A percentile compares a stretch with the other conserved stretches of the same genome.
These are phyloP conservation scores for Mollisia scopiformis DNA, from an alignment of 2,329 filamentous ascomycete genomes.

Conservation along the genomic window DNA sequence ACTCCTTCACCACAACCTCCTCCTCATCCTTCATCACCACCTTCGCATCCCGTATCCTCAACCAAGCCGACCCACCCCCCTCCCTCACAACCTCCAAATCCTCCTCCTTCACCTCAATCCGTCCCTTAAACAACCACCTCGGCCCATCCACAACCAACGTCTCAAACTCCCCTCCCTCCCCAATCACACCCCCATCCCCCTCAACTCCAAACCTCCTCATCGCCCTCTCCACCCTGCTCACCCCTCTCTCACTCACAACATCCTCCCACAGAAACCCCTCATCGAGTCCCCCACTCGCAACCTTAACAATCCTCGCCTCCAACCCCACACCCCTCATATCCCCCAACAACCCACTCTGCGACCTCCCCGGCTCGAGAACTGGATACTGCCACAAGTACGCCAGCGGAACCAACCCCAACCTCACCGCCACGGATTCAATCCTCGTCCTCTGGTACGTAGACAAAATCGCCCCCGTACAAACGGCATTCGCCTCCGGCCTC, in stretches of 20 bases:
- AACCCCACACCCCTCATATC: slow-evolving; percentile 82
- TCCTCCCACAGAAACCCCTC: slow-evolving; percentile 80
- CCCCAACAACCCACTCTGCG: slow-evolving; percentile 60
- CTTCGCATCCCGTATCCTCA: slow-evolving; percentile 61
- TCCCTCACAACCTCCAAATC: slow-evolving; percentile 60
- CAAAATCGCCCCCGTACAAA: slow-evolving; percentile 89
- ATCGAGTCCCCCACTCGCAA: slow-evolving; percentile 87
- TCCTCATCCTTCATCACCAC: slow-evolving; percentile 45
- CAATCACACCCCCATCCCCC: slow-evolving; percentile 73
- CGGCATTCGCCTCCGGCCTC: slow-evolving; percentile 82
- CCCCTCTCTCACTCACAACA: slow-evolving; percentile 62
- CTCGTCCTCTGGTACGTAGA: slow-evolving; percentile 95
- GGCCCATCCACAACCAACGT: slow-evolving; percentile 88
- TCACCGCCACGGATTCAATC: slow-evolving; percentile 88
- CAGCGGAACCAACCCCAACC: slow-evolving; percentile 80
- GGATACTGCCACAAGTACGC: slow-evolving; percentile 95
- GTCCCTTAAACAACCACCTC: slow-evolving; percentile 68
- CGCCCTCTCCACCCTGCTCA: slow-evolving; percentile 51
- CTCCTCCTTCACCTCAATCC: slow-evolving; percentile 63
- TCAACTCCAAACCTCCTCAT: slow-evolving; percentile 69
- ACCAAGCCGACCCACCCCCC: slow-evolving; percentile 77
- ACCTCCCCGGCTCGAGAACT: slow-evolving; percentile 60
- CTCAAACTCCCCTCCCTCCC: slow-evolving; percentile 96
- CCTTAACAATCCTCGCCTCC: slow-evolving; percentile 92
- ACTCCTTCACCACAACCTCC: slow-evolving; percentile 37